Evolutionary conservation across 495 filamentous ascomycete species (phyloP), one percentile per base, ranked within the genome.

Genomic region (Zalerion maritima): DNA sequence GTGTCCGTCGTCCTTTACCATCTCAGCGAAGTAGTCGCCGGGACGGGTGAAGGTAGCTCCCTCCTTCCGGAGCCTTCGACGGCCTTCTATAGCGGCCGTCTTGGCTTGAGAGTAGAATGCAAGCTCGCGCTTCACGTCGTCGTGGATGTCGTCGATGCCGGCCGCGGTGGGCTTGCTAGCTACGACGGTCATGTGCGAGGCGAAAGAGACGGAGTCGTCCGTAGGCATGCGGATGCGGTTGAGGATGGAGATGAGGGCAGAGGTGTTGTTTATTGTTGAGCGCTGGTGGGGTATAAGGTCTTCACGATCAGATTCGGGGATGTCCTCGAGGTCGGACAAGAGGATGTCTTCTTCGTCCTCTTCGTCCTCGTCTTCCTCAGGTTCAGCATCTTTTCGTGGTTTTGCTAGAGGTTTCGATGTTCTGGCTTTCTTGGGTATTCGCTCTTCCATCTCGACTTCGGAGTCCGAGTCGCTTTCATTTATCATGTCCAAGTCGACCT

Each of bases 1-100:
- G 49, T 92, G 91, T 62, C 91, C 87, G 57, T 97, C 91, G 45
- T 74, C 81, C 67, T 94, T 94, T 36, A 94, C 72, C 81, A 94
- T 97, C 66, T 97, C 89, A 15, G 89, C 89, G 44, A 97, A 96
- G 60, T 91, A 97, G 55, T 97, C 89, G 18, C 66, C 72, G 5
- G 89, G 89, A 3, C 89, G 71, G 4, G 81, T 75, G 58, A 96
- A 96, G 5, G 76, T 71, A 5, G 84, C 62, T 19, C 75, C 78
- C 50, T 91, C 84, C 44, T 78, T 78, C 54, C 79, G 79, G 23
- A 97, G 68, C 19, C 73, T 52, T 3, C 57, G 53, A 25, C 86
- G 75, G 9, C 71, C 89, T 27, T 71, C 52, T 26, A 71, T 67
- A 4, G 73, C 84, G 3, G 83, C 82, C 15, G 77, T 67, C 26